Evolutionary conservation across 352 stramenopile species (phyloP).

Genomic region (Phytophthora europaea): DNA sequence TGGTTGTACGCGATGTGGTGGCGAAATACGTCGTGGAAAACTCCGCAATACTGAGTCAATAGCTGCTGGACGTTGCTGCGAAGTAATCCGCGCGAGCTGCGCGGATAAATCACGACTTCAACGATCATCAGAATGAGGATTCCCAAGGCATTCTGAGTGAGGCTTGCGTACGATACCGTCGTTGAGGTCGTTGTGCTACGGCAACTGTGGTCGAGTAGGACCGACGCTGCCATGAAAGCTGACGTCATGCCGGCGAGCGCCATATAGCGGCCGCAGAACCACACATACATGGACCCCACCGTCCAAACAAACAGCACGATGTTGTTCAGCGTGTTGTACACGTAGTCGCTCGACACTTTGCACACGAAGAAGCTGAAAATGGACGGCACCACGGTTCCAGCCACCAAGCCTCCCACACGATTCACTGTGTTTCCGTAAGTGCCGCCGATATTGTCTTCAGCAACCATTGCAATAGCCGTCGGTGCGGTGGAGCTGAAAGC

Average conservation of each 20-base stretch:
- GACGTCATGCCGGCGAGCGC: conserved; percentile 69
- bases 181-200: conserved; percentile 33
- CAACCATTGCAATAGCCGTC: conserved; percentile 78
- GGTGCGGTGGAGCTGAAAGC: conserved; percentile 72
- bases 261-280: conserved; percentile 69
- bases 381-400: conserved; percentile 78
- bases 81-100: conserved; percentile 64
- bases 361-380: conserved; percentile 86
- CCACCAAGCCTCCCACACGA: conserved; percentile 65
- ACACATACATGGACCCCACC: conserved; percentile 81
- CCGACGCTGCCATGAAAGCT: conserved; percentile 70
- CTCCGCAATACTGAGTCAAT: conserved; percentile 53
- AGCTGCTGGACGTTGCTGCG: conserved; percentile 69
- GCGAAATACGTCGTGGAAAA: conserved; percentile 62
- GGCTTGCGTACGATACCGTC: conserved; percentile 69
- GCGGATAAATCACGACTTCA: conserved; percentile 63
- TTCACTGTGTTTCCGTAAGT: conserved; percentile 80
- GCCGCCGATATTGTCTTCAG: conserved; percentile 69
- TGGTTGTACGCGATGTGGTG: conserved; percentile 65
- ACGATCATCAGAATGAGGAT: conserved; percentile 80
- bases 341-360: conserved; percentile 46
- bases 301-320: conserved; percentile 73
- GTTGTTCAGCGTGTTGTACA: conserved; percentile 79
- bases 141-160: conserved; percentile 76
- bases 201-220: conserved; percentile 70